Base-by-base conservation (phyloP, 495 filamentous ascomycete genomes). In the Aspergillus affinis region DNA sequence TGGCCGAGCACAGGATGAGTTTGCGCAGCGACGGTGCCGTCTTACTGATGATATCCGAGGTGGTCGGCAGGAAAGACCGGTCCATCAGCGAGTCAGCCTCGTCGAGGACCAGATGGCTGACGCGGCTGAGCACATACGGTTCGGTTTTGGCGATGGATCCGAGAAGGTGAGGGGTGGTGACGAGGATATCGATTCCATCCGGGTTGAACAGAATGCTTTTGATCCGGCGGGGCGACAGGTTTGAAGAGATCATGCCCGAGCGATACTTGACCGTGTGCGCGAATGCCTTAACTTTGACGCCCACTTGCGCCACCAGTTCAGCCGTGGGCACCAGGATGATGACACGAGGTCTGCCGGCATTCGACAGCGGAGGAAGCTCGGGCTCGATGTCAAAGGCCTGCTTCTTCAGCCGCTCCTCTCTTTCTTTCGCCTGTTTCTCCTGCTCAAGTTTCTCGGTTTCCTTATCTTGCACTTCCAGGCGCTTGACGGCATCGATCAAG, bases 61-160 rank as follows among this genome's bases (percentile, higher is more conserved):
- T 97, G 27, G 87, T 87, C 2, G 90, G 88, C 2, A 87, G 75
- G 78, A 98, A 98, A 30, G 90, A 91, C 54, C 92, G 89, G 72
- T 98, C 95, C 68, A 98, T 84, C 13, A 98, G 85, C 13, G 92
- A 96, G 74, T 98, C 94, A 23, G 94, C 94, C 73, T 98, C 94
- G 69, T 98, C 94, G 54, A 95, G 81, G 55, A 98, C 82, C 18
- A 98, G 84, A 72, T 97, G 89, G 36, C 78, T 86, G 55, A 97
- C 93, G 48, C 90, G 88, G 27, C 88, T 90, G 32, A 98, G 84
- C 60, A 98, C 83, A 63, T 95, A 91, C 4, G 93, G 93, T 59
- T 96, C 91, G 19, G 82, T 85, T 63, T 94, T 81, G 9, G 91
- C 91, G 65, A 98, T 90, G 57, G 88, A 91, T 54, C 87, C 79